Evolutionary conservation across 2,329 filamentous ascomycete species (phyloP).

Genomic region (Leptographium radiaticola): DNA sequence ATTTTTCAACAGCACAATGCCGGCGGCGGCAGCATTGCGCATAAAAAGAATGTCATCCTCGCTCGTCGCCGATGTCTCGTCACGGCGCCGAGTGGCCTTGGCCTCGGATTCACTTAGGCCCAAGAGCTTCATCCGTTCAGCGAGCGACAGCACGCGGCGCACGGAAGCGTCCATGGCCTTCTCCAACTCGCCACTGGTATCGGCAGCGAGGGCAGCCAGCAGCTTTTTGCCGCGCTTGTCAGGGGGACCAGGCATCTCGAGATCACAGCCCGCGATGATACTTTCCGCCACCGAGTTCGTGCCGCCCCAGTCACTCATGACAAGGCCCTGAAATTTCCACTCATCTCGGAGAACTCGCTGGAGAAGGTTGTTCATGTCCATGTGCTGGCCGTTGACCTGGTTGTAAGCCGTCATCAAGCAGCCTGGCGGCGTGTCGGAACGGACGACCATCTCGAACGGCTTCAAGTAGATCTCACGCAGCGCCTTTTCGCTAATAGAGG

Average conservation of each 20-base stretch:
- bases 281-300: constrained; percentile 14
- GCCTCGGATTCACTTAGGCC: neutral
- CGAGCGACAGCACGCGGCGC: neutral
- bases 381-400: constrained; percentile 25
- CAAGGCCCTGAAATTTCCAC: constrained; percentile 4
- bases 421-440: constrained; percentile 36
- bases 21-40: neutral
- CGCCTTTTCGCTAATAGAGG: constrained; percentile 36
- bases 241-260: constrained; percentile 18
- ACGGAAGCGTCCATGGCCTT: neutral
- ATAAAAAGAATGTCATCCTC: neutral
- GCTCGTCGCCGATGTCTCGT: neutral
- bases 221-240: neutral
- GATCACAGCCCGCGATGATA: constrained; percentile 11
- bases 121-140: neutral
- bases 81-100: neutral
- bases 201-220: neutral
- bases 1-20: neutral
- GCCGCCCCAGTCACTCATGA: constrained; percentile 14
- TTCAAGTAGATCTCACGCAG: constrained; percentile 50
- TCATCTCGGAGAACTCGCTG: constrained; percentile 2
- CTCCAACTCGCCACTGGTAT: neutral
- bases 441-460: constrained; percentile 48
- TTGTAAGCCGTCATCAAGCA: constrained; percentile 49
- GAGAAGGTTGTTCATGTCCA: constrained; percentile 4